Evolutionary conservation across 2,329 filamentous ascomycete genomes (phyloP).

Genomic region (Chaetomiaceae sp.): DNA sequence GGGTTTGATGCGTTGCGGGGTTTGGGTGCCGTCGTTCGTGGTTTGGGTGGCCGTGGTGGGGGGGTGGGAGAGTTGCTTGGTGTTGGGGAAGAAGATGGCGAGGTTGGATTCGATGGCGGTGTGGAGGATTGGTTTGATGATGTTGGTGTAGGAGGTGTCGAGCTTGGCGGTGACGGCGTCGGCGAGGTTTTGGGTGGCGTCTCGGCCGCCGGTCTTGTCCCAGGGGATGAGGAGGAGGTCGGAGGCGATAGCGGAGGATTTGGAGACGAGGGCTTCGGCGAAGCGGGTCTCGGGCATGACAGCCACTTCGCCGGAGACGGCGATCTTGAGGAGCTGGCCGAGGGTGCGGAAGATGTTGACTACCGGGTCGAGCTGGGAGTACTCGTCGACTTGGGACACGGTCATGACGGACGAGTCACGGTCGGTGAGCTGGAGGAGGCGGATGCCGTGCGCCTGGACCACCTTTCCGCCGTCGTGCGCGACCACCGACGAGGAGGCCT

Average conservation of each 20-base stretch:
- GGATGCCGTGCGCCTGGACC: constrained; percentile 61
- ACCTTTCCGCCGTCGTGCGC: too few species aligned
- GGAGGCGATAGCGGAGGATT: constrained; percentile 63
- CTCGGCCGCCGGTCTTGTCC: constrained; percentile 75
- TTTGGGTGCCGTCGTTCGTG: background rate
- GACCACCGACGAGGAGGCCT: constrained; percentile 36
- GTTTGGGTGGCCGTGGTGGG: background rate
- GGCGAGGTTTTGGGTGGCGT: constrained; percentile 53
- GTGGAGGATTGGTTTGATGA: constrained; percentile 64
- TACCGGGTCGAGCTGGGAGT: constrained; percentile 68
- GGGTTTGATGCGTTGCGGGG: background rate
- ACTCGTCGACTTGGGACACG: constrained; percentile 75
- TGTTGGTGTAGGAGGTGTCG: constrained; percentile 37
- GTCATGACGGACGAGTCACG: constrained; percentile 95
- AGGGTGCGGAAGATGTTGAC: constrained; percentile 90
- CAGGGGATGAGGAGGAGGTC: constrained; percentile 83
- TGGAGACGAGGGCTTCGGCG: constrained; percentile 67
- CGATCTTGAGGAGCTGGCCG: constrained; percentile 75
- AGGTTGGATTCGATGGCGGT: constrained; percentile 55
- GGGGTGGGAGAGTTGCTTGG: too few species aligned
- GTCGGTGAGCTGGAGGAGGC: constrained; percentile 76
- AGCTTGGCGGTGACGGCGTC: constrained; percentile 49
- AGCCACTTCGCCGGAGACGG: constrained; percentile 74
- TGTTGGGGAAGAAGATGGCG: constrained; percentile 77
- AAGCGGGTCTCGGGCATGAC: constrained; percentile 71